Percentiles rank a stretch among this genome's conserved stretches.
These are phyloP conservation scores for Cryptosporidium parvum DNA, from an alignment of 169 alveolate species.

Conservation along the genomic window DNA sequence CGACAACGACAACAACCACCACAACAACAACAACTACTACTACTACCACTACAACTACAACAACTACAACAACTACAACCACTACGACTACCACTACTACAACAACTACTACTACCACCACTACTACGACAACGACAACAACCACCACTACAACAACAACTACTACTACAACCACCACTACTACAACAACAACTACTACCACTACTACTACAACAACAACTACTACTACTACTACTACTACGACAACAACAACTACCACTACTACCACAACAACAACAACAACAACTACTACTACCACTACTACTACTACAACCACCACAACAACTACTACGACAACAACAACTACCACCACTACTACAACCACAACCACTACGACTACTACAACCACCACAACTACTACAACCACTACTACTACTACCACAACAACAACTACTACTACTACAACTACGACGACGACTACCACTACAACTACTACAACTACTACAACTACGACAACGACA, in stretches of 20 bases:
- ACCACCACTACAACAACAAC: conserved; percentile 78
- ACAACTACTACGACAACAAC: neutral
- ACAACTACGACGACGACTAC: no score
- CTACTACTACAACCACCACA: neutral
- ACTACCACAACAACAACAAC: conserved; percentile 19
- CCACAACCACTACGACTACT: neutral
- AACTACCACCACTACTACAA: no score
- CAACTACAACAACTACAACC: no score
- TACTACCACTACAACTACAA: neutral
- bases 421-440: no score
- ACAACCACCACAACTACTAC: no score
- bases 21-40: conserved; percentile 33
- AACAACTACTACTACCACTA: neutral
- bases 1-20: conserved; percentile 41
- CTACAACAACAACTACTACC: conserved; percentile 21
- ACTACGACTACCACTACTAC: neutral
- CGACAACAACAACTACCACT: neutral
- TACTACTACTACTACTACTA: conserved; percentile 46
- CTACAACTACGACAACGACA: no score
- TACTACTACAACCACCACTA: conserved; percentile 68
- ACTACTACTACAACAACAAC: conserved; percentile 17
- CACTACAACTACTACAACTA: no score
- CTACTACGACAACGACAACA: conserved; percentile 53
- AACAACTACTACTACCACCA: no score
- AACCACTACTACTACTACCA: no score